These are phyloP conservation scores for Tetracladium marchalianum DNA, from an alignment of 495 filamentous ascomycete genomes.

Conservation along the genomic window DNA sequence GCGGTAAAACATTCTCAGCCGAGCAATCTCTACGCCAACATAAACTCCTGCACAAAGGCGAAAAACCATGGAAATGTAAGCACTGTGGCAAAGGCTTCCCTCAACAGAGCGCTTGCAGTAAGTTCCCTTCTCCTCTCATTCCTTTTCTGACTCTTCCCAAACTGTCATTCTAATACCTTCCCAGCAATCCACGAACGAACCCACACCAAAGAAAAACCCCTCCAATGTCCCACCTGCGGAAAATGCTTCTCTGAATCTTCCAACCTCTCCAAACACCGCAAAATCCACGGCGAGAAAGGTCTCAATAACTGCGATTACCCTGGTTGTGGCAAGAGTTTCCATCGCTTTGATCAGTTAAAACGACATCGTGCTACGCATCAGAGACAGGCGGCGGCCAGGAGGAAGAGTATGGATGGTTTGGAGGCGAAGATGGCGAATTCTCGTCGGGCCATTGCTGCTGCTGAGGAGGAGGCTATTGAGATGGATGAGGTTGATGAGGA, in stretches of 20 bases:
- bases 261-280: slow-evolving; percentile 44
- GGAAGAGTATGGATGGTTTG: too few species aligned
- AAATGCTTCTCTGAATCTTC: slow-evolving; percentile 44
- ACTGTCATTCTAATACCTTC: slow-evolving; percentile 4
- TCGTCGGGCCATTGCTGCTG: neutral
- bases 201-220: slow-evolving; percentile 39
- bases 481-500: neutral
- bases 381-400: neutral
- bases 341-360: slow-evolving; percentile 44
- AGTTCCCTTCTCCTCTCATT: slow-evolving; percentile 10
- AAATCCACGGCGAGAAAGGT: slow-evolving; percentile 40
- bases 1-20: slow-evolving; percentile 45
- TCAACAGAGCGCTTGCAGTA: slow-evolving; percentile 45
- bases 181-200: slow-evolving; percentile 47
- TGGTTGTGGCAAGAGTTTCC: slow-evolving; percentile 43
- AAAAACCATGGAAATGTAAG: slow-evolving; percentile 46
- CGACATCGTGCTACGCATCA: slow-evolving; percentile 19
- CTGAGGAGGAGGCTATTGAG: neutral
- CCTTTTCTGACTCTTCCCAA: neutral
- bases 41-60: slow-evolving; percentile 48
- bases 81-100: slow-evolving; percentile 44
- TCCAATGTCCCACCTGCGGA: slow-evolving; percentile 36
- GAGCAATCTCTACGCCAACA: slow-evolving; percentile 53
- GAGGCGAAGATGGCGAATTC: too few species aligned
- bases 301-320: slow-evolving; percentile 33